phyloP scores from a whole-genome alignment of 345 rosid species.

The Laguncularia racemosa region DNA sequence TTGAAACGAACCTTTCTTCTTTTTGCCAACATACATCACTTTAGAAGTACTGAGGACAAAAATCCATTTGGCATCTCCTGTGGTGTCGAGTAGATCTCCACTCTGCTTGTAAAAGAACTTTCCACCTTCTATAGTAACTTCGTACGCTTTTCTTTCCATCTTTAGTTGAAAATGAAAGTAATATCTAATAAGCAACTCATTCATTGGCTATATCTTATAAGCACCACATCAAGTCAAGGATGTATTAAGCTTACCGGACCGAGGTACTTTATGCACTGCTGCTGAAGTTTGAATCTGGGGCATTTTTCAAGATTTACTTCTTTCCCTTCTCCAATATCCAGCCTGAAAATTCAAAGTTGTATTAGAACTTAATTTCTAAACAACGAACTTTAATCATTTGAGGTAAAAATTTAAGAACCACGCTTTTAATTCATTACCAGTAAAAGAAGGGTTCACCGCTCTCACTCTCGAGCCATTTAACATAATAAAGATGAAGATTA shows the following conservation, averaged over 20 bases:
- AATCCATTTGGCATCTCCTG: constrained; percentile 71
- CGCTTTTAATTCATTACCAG: constrained; percentile 43
- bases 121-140: constrained; percentile 63
- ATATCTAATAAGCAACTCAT: background rate
- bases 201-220: background rate
- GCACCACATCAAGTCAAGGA: constrained; percentile 2
- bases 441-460: constrained; percentile 96
- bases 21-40: constrained; percentile 63
- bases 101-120: constrained; percentile 56
- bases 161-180: constrained; percentile 16
- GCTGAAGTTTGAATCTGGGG: constrained; percentile 68
- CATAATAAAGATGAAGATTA: constrained; percentile 72
- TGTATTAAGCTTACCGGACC: constrained; percentile 55
- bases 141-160: constrained; percentile 87
- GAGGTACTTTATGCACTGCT: constrained; percentile 93
- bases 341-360: constrained; percentile 40
- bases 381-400: background rate
- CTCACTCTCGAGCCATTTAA: constrained; percentile 67
- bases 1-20: constrained; percentile 79
- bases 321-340: constrained; percentile 94
- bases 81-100: constrained; percentile 54
- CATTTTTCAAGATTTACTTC: constrained; percentile 81
- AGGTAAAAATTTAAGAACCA: too few species aligned
- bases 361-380: constrained; percentile 10
- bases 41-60: constrained; percentile 83